A percentile compares a stretch with the other conserved stretches of the same genome.
These are phyloP conservation scores for Periconia macrospinosa DNA, from an alignment of 2,329 filamentous ascomycete genomes.

Conservation along the genomic window DNA sequence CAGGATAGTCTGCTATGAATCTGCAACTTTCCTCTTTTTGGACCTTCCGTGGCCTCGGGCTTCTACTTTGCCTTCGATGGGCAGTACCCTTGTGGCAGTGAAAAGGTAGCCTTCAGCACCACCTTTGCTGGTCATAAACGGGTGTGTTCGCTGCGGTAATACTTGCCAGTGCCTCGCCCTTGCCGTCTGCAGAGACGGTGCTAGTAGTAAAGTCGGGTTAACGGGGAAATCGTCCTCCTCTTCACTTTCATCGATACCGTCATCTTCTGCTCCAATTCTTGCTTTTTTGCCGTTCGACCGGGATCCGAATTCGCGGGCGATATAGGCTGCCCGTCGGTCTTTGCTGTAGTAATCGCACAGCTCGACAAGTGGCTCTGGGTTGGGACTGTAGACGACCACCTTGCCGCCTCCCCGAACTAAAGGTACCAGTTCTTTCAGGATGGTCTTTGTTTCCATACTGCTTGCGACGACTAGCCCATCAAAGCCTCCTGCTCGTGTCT, in stretches of 20 bases:
- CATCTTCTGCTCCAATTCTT: conserved; percentile 9
- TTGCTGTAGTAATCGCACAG: conserved; percentile 85
- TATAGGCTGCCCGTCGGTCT: conserved; percentile 71
- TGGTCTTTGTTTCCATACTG: conserved; percentile 75
- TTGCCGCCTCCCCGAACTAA: conserved; percentile 81
- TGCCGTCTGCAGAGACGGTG: conserved; percentile 77
- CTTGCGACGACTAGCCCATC: conserved; percentile 82
- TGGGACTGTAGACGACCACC: conserved; percentile 82
- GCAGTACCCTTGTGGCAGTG: conserved; percentile 78
- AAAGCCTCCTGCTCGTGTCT: conserved; percentile 74
- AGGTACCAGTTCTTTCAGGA: conserved; percentile 75
- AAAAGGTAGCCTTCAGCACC: conserved; percentile 91
- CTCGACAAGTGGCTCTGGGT: conserved; percentile 74
- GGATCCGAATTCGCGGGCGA: conserved; percentile 31
- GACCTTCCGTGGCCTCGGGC: conserved; percentile 72
- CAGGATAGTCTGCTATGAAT: neutral
- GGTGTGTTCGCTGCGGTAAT: conserved; percentile 86
- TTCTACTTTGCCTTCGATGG: conserved; percentile 76
- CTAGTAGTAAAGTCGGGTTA: conserved; percentile 82
- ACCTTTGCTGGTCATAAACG: conserved; percentile 85
- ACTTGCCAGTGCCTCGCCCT: conserved; percentile 85
- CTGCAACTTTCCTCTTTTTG: conserved; percentile 65
- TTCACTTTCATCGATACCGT: conserved; percentile 18
- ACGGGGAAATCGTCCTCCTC: conserved; percentile 69
- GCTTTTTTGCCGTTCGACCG: conserved; percentile 9